Evolutionary conservation across 2,329 filamentous ascomycete genomes (phyloP), one percentile per base, ranked within the genome.

Genomic region (Trichoderma afroharzianum): DNA sequence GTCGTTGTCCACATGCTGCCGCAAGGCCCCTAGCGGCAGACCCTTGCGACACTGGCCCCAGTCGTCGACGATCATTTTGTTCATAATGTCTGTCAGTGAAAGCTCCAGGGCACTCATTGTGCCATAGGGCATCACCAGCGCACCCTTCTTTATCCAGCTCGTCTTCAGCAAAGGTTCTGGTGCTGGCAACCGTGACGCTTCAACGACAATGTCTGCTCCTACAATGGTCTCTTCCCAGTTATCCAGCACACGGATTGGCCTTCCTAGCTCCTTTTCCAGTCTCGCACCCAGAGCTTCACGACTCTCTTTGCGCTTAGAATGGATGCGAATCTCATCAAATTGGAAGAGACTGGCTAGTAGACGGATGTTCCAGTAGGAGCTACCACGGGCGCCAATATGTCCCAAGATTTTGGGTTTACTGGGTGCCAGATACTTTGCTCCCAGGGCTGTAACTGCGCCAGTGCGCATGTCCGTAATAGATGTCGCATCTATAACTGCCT

Each of bases 41-140:
- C 71, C 71, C n/a, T 70, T 72, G 36, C 71, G 71, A 36, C 71
- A 72, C 67, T 72, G 71, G 53, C 58, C 67, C 71, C 71, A 72
- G 15, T 72, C 71, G 33, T 72, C 71, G 8, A 72, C 67, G 8
- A 72, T 21, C 66, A 72, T 64, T 50, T 72, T 72, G 59, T 72
- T 26, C 67, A 70, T 70, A 9, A 72, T 70, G 32, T 72, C 67
- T 26, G 71, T 71, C 33, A 68, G 63, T n/a, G 69, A 71, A 12
- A 71, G 63, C 36, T 71, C 63, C 12, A 71, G 36, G 15, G 69
- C 69, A 57, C 69, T 71, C 69, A 71, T 71, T 28, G 63, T 71
- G 9, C 69, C 69, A 21, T 71, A 71, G n/a, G 69, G 69, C 63
- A 71, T 71, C 24, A 71, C 69, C 63, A 71, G 53, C 21, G 63